These are phyloP conservation scores for Colletotrichum filicis DNA, from an alignment of 2,329 filamentous ascomycete species.

Conservation along the genomic window DNA sequence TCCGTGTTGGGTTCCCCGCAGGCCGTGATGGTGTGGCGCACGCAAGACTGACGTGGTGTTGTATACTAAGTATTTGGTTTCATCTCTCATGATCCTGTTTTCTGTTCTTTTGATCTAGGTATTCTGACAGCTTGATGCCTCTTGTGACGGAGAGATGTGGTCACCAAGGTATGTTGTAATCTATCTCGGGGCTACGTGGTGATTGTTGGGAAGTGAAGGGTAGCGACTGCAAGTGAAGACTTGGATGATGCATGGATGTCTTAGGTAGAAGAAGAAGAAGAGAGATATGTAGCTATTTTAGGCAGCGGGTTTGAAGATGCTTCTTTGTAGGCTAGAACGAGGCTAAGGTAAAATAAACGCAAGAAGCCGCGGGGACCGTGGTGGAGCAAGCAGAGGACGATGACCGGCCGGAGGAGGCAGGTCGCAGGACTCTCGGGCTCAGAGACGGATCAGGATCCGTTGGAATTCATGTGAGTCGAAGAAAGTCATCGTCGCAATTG, in stretches of 20 bases:
- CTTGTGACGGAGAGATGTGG: no score
- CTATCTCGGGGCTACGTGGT: background rate
- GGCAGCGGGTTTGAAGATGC: background rate
- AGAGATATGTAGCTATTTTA: background rate
- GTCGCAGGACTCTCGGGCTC: background rate
- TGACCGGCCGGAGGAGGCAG: background rate
- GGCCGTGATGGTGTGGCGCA: constrained; percentile 6
- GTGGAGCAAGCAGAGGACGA: background rate
- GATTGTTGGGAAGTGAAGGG: background rate
- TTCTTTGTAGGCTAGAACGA: background rate
- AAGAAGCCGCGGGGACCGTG: background rate
- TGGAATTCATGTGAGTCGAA: background rate
- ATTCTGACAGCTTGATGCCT: no score
- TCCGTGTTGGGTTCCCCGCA: background rate
- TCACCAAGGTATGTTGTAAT: no score
- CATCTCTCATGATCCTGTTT: background rate
- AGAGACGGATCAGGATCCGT: background rate
- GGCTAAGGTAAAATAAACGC: background rate
- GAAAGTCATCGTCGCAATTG: background rate
- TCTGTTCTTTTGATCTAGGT: no score
- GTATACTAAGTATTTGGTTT: background rate
- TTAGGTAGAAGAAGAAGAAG: background rate
- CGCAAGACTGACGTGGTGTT: constrained; percentile 2
- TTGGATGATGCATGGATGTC: background rate
- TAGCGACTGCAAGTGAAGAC: background rate